These are phyloP conservation scores for Lyophyllum shimeji DNA, from an alignment of 768 basidiomycete species.

Conservation along the genomic window DNA sequence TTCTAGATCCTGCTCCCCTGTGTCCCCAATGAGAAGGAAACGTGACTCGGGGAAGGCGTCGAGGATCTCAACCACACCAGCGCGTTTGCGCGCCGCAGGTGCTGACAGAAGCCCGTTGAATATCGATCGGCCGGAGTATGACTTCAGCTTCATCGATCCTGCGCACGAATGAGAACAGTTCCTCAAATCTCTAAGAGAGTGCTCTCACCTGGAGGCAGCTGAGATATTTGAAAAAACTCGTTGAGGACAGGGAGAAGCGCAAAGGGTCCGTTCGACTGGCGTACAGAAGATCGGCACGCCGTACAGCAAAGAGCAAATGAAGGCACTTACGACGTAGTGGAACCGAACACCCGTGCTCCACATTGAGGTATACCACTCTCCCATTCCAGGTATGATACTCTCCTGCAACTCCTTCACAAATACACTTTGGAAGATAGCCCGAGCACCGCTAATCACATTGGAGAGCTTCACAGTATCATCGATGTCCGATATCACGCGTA, in stretches of 20 bases:
- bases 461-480: conserved; percentile 91
- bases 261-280: conserved; percentile 81
- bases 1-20: conserved; percentile 94
- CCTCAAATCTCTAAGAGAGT: not conserved
- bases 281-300: not conserved
- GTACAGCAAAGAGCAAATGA: not conserved
- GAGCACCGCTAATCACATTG: conserved; percentile 74
- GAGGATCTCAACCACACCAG: conserved; percentile 76
- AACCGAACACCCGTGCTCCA: conserved; percentile 73
- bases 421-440: conserved; percentile 85
- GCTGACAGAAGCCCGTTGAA: conserved; percentile 83
- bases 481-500: conserved; percentile 89
- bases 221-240: conserved; percentile 70
- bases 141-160: conserved; percentile 81
- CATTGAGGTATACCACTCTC: conserved; percentile 72
- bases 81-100: conserved; percentile 80
- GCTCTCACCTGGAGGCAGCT: conserved; percentile 58
- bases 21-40: conserved; percentile 89
- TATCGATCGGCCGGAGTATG: conserved; percentile 81
- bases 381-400: conserved; percentile 79
- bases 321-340: conserved; percentile 79
- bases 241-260: conserved; percentile 78
- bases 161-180: not conserved
- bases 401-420: conserved; percentile 86
- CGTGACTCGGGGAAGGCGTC: conserved; percentile 68